Evolutionary conservation across 164 flowering plant genomes (phyloP).

Genomic region (Hamamelis virginiana): DNA sequence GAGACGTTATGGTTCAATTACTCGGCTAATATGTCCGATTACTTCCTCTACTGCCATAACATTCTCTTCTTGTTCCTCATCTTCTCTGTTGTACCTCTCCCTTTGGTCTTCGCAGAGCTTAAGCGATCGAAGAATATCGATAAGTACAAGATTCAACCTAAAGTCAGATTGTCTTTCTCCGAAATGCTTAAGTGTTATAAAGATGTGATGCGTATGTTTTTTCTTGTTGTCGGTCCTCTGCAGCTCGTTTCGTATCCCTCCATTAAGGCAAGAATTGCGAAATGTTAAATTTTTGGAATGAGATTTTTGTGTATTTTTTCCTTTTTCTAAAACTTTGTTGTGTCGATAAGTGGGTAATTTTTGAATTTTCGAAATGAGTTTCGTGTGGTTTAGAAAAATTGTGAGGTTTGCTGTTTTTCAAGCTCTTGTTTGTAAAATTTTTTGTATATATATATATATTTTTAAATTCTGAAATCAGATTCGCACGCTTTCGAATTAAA

Average conservation of each 20-base stretch:
- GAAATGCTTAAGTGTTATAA: conserved; percentile 64
- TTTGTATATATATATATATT: too few species aligned
- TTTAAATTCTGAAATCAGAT: too few species aligned
- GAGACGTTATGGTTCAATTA: conserved; percentile 84
- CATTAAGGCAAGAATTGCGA: conserved; percentile 33
- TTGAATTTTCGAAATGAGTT: too few species aligned
- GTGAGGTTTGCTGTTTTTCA: neutral
- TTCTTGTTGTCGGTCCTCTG: conserved; percentile 73
- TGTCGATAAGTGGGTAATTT: too few species aligned
- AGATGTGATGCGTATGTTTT: conserved; percentile 60
- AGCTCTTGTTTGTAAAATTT: too few species aligned
- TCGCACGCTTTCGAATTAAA: too few species aligned
- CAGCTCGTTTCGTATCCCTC: conserved; percentile 82
- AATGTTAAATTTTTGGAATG: too few species aligned
- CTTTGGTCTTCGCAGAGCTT: conserved; percentile 48
- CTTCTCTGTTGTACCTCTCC: conserved; percentile 69
- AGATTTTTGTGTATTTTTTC: too few species aligned
- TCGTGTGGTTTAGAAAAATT: too few species aligned
- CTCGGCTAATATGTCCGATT: conserved; percentile 65
- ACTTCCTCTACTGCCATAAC: conserved; percentile 70
- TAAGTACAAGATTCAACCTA: conserved; percentile 79
- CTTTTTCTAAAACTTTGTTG: too few species aligned
- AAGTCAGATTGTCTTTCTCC: conserved; percentile 36
- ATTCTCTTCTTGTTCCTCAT: conserved; percentile 63
- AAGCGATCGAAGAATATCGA: conserved; percentile 29